Evolutionary conservation across 1,284 basidiomycete species (phyloP).

Genomic region (Rhodotorula sp.): DNA sequence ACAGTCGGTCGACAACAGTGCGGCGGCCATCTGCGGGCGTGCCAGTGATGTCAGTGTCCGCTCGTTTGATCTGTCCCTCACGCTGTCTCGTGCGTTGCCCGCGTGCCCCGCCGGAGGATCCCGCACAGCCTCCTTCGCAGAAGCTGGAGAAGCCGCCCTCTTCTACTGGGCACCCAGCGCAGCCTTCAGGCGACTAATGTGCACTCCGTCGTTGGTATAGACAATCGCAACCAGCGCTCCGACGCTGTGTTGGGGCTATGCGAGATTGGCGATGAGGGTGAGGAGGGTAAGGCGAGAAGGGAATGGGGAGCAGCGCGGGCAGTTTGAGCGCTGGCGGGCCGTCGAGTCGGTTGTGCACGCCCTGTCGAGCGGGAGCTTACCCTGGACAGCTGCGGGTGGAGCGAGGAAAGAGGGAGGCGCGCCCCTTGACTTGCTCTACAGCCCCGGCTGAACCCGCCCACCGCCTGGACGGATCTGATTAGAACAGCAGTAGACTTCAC

Average conservation of each 20-base stretch:
- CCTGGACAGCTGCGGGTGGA: not conserved
- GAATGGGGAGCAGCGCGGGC: not conserved
- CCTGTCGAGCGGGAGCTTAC: too few species aligned
- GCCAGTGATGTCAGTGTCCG: too few species aligned
- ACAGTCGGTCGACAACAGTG: constrained; percentile 49
- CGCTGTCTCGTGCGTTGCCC: not conserved
- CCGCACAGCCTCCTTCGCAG: not conserved
- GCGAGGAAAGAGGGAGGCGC: not conserved
- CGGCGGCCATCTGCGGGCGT: constrained; percentile 2
- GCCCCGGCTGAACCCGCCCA: not conserved
- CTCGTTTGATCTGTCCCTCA: not conserved
- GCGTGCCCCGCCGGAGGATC: too few species aligned
- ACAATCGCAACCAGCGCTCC: too few species aligned
- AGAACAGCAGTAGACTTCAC: rapidly evolving
- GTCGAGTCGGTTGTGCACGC: too few species aligned
- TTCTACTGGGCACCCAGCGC: too few species aligned
- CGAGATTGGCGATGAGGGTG: not conserved
- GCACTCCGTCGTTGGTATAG: too few species aligned
- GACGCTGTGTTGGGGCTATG: not conserved
- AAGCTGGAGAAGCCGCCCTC: not conserved
- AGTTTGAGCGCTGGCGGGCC: too few species aligned
- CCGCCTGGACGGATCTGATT: not conserved
- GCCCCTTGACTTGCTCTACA: not conserved
- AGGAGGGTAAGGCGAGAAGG: not conserved
- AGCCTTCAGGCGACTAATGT: too few species aligned